Evolutionary conservation across 345 rosid species (phyloP), one percentile per base, ranked within the genome.

Genomic region (Hypericum perforatum): DNA sequence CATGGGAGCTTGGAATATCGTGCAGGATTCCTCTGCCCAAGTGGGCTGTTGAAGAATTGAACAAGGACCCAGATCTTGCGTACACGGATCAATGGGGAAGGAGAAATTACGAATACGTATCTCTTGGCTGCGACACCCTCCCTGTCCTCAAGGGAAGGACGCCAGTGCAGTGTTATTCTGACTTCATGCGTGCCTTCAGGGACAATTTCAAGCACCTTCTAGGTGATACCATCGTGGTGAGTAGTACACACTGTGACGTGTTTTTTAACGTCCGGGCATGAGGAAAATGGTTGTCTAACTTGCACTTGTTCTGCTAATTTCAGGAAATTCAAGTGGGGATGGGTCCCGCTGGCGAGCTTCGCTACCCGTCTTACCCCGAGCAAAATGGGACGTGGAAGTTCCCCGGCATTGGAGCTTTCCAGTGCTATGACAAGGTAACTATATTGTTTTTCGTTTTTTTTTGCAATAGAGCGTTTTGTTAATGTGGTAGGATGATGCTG

Each of bases 61-160:
- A 81, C 6, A 75, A 67, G 13, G 94, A 92, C 39, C 82, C 59
- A 11, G 80, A 88, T 15, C 88, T 92, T 53, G 96, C 89, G n/a
- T 92, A 88, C 52, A 92, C 98, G 32, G 98, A 92, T 70, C 98
- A 92, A 52, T 92, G 98, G 98, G 95, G 95, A 44, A 81, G 95
- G 70, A 85, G 98, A 70, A 92, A 88, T 70, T 73, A 77, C 40
- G 98, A 92, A 65, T 83, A 85, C 50, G 3, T 88, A 53, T 88
- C 98, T 15, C 89, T 92, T 41, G 98, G 98, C 1, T 83, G 90
- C 64, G 98, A 92, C 62, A 82, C 82, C 50, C 73, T 92, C 40
- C 94, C 98, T 0, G 90, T 76, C 39, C 87, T 92, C 16, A 81
- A 87, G 65, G 95, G 95, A n/a, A 57, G 98, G 11, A 75, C 86